phyloP scores from a whole-genome alignment of 2,329 filamentous ascomycete genomes.

The Apiospora malaysiana region DNA sequence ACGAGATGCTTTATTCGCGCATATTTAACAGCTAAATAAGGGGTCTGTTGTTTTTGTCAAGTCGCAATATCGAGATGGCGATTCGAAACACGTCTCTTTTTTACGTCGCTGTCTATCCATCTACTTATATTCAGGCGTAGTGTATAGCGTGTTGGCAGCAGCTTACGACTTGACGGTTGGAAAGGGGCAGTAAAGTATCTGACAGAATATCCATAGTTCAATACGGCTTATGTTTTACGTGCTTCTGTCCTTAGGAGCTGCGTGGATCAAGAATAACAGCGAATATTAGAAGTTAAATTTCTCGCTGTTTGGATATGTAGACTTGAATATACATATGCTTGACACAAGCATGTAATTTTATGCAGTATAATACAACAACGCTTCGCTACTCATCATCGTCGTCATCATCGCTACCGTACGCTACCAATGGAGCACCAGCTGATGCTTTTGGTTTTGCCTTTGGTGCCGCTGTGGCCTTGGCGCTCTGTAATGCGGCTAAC shows the following conservation, averaged over 20 bases:
- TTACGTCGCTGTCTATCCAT: no score
- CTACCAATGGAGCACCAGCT: constrained; percentile 74
- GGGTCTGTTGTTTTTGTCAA: no score
- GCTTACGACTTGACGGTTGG: background rate
- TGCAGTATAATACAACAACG: constrained; percentile 1
- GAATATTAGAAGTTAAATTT: background rate
- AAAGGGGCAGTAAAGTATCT: background rate
- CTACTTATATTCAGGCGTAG: no score
- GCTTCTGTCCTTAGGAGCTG: background rate
- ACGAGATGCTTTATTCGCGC: constrained; percentile 82
- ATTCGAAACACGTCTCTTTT: no score
- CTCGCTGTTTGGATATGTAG: background rate
- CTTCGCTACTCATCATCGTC: constrained; percentile 47
- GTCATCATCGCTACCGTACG: constrained; percentile 90
- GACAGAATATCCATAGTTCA: background rate
- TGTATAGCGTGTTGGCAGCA: background rate
- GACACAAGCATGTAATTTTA: background rate
- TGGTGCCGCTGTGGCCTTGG: constrained; percentile 59
- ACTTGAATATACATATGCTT: background rate
- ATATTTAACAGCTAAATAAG: constrained; percentile 77
- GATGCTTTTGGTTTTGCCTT: constrained; percentile 59
- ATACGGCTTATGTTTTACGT: background rate
- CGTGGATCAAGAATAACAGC: background rate
- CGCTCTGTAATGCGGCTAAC: constrained; percentile 74
- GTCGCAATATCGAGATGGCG: no score